phyloP scores from a whole-genome alignment of 176 grass and related monocot species.

The Oryza meyeriana region DNA sequence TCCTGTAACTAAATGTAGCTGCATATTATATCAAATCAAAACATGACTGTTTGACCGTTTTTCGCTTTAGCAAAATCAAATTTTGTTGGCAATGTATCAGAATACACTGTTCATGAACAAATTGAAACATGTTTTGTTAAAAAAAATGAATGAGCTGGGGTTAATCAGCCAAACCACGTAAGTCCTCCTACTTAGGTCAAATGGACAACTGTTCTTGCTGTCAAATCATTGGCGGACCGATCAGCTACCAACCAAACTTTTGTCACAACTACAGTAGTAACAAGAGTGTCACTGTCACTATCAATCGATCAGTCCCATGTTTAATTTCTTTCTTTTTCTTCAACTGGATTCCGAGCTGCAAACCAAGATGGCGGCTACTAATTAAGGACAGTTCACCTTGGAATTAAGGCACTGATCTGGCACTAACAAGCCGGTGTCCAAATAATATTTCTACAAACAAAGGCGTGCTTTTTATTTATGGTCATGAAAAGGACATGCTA shows the following conservation, averaged over 20 bases:
- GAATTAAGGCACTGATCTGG: conserved; percentile 14
- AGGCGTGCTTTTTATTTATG: not conserved
- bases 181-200: not conserved
- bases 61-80: not conserved
- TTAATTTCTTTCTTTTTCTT: not conserved
- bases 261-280: not conserved
- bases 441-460: not conserved
- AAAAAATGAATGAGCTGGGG: not conserved
- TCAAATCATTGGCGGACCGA: not conserved
- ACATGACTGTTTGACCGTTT: not conserved
- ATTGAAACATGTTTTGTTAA: not conserved
- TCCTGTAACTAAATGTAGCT: not conserved
- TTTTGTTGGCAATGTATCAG: not conserved
- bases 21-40: not conserved
- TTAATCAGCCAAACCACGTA: not conserved
- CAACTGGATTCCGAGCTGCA: not conserved
- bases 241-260: not conserved
- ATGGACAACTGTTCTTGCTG: not conserved
- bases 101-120: not conserved
- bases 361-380: conserved; percentile 33
- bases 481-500: conserved; percentile 17
- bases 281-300: not conserved
- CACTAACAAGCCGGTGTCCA: not conserved
- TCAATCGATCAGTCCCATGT: not conserved
- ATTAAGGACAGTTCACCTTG: conserved; percentile 13